phyloP scores from a whole-genome alignment of 83 land plant species.

The Picea abies region DNA sequence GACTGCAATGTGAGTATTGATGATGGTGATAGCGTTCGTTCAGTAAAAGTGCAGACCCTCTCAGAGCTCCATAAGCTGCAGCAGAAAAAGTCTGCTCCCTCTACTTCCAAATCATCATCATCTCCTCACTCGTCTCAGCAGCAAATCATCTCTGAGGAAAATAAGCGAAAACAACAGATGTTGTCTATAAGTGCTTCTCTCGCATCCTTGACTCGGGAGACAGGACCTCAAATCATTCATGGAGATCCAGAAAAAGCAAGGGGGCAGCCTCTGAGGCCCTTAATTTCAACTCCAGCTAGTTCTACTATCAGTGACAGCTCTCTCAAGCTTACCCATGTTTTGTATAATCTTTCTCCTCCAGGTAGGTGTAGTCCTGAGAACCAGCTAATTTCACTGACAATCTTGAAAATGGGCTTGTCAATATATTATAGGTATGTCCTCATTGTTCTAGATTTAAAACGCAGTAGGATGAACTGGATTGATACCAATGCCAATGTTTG shows the following conservation, averaged over 20 bases:
- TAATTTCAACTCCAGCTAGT: slow-evolving; percentile 25
- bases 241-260: slow-evolving; percentile 68
- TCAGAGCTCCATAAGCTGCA: slow-evolving; percentile 81
- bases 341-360: slow-evolving; percentile 88
- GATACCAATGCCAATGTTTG: background rate
- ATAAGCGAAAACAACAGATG: slow-evolving; percentile 69
- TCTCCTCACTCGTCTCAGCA: background rate
- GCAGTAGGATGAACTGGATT: too few relatives aligned
- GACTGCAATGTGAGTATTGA: background rate
- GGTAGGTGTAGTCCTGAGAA: slow-evolving; percentile 18
- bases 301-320: slow-evolving; percentile 69
- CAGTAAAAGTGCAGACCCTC: slow-evolving; percentile 71
- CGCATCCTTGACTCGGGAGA: slow-evolving; percentile 83
- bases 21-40: slow-evolving; percentile 56
- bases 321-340: slow-evolving; percentile 89
- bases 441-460: background rate
- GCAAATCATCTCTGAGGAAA: slow-evolving; percentile 42
- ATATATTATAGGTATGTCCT: background rate
- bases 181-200: slow-evolving; percentile 89
- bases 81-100: slow-evolving; percentile 62
- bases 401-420: too few relatives aligned
- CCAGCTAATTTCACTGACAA: too few relatives aligned
- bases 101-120: slow-evolving; percentile 26
- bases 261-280: slow-evolving; percentile 20
- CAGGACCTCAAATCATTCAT: slow-evolving; percentile 77